phyloP scores from a whole-genome alignment of 2,329 filamentous ascomycete species.

The Cladobotryum protrusum region DNA sequence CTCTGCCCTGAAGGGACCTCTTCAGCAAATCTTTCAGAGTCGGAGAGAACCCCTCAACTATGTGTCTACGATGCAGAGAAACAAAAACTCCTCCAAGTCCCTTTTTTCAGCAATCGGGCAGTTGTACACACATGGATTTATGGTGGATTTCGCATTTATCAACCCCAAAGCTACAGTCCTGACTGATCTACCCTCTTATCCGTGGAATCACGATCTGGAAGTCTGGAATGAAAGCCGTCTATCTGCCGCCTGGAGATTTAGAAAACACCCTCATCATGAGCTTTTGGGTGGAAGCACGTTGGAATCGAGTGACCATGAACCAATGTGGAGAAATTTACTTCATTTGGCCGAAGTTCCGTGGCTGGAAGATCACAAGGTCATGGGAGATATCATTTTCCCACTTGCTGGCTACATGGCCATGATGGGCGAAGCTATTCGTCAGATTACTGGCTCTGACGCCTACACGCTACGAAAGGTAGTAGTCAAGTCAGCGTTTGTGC shows the following conservation, averaged over 20 bases:
- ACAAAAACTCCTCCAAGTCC: constrained; percentile 4
- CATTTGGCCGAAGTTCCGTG: constrained; percentile 22
- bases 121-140: constrained; percentile 14
- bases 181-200: constrained; percentile 30
- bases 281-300: constrained; percentile 21
- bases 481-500: constrained; percentile 10
- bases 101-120: constrained; percentile 11
- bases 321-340: constrained; percentile 19
- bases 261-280: constrained; percentile 30
- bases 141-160: constrained; percentile 12
- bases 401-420: constrained; percentile 30
- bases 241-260: constrained; percentile 25
- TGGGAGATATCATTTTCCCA: constrained; percentile 31
- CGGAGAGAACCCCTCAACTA: constrained; percentile 9
- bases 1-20: constrained; percentile 10
- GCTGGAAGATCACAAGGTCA: constrained; percentile 33
- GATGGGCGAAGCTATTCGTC: constrained; percentile 24
- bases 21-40: constrained; percentile 12
- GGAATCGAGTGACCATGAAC: constrained; percentile 7
- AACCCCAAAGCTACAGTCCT: constrained; percentile 6
- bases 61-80: constrained; percentile 15
- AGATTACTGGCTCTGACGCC: constrained; percentile 13
- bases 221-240: constrained; percentile 29
- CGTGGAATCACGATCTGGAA: constrained; percentile 30
- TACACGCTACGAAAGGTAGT: constrained; percentile 7